Percentiles rank a stretch among this genome's conserved stretches.
Conservation (phyloP, 2,329 filamentous ascomycete genomes). For the Calonectria montana region DNA sequence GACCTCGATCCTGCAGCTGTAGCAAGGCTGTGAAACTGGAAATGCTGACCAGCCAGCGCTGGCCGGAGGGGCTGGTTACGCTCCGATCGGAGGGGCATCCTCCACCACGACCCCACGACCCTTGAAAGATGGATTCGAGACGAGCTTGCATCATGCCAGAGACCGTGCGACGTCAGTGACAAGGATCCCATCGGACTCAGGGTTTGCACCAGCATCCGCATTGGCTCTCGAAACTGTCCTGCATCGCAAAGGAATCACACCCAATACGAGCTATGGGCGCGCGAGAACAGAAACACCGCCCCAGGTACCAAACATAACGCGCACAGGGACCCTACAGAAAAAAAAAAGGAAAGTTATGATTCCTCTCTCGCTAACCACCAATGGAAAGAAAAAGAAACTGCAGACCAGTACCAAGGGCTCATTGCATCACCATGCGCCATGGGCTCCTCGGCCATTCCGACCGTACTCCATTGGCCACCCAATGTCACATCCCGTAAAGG, state of each 20-base stretch:
- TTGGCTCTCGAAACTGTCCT: background rate
- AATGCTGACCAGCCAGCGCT: background rate
- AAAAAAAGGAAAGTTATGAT: slow-evolving; percentile 3
- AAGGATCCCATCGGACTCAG: slow-evolving; percentile 10
- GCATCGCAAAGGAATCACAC: background rate
- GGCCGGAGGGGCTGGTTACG: background rate
- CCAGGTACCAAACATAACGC: background rate
- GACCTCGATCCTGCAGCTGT: slow-evolving; percentile 29
- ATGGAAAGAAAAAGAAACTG: slow-evolving; percentile 18
- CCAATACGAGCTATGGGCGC: background rate
- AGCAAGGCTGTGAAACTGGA: slow-evolving; percentile 30
- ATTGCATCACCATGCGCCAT: slow-evolving; percentile 17
- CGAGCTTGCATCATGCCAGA: slow-evolving; percentile 19
- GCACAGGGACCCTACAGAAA: background rate
- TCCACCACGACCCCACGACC: slow-evolving; percentile 1
- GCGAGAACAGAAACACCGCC: background rate
- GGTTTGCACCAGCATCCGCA: background rate
- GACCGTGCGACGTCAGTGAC: slow-evolving; percentile 13
- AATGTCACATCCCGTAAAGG: slow-evolving; percentile 37
- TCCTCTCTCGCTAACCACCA: slow-evolving; percentile 6
- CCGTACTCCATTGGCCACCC: slow-evolving; percentile 30
- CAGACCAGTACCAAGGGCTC: background rate
- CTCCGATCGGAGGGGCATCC: background rate
- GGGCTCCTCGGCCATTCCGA: slow-evolving; percentile 36
- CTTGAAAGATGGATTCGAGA: slow-evolving; percentile 7